Evolutionary conservation across 2,329 filamentous ascomycete species (phyloP), one percentile per base, ranked within the genome.

Genomic region (Aspergillus fructus): DNA sequence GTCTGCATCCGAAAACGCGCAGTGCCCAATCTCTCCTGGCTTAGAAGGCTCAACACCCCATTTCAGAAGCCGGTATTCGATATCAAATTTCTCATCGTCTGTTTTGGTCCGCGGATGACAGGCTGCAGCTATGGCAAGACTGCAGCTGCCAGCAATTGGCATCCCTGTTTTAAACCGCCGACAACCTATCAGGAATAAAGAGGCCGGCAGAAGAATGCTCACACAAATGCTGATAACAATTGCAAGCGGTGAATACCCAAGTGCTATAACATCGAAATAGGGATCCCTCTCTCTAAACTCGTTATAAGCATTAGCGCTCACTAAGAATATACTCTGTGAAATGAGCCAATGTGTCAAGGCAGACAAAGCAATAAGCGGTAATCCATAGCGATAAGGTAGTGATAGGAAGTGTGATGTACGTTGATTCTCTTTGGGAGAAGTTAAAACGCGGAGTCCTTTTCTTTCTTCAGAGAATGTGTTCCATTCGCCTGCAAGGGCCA

Each of bases 91-190:
- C 6, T 37, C 19, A 6, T 17, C 17, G 1, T 33, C 23, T 15
- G 19, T n/a, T 11, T 11, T 19, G 34, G 24, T 7, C 23, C 43
- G 12, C n/a, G 40, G 49, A 47, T 73, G 71, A 57, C 71, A 74
- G 12, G 70, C 69, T 8, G 71, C 70, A 6, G 67, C 66, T 41
- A 74, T 73, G 9, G 68, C 72, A 9, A 66, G 55, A 48, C 70
- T 74, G 53, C 71, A 73, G 33, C 65, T 73, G 1, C 63, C 63
- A 2, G 60, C 70, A 21, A 74, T 58, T 2, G 68, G 70, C 52
- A 74, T 71, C 1, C 58, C 60, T 2, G 63, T 53, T 24, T 62
- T 55, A 23, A 66, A 64, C 21, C 55, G 59, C 43, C 56, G 49
- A 11, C 53, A 61, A 1, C 66, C 62, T 3, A 70, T 37, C 0